Percentiles rank a stretch among this genome's conserved stretches.
Evolutionary conservation across 1,284 basidiomycete species (phyloP).

Genomic region (Amylostereum areolatum): DNA sequence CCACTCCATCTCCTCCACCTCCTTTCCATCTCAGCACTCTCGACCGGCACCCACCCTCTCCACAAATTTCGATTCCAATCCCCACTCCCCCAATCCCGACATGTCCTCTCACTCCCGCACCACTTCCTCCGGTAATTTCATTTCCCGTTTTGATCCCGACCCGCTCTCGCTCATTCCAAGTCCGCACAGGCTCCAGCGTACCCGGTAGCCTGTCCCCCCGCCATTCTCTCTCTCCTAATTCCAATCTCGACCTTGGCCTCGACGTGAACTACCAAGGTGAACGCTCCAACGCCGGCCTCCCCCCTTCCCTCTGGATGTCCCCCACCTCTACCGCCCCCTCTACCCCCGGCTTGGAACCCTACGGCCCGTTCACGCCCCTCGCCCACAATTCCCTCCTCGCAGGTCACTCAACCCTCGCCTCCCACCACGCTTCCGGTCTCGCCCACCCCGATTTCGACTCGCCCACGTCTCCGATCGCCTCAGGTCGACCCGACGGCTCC

Average conservation of each 20-base stretch:
- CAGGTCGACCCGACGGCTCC: constrained; percentile 7
- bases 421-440: constrained; percentile 19
- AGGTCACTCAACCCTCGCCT: constrained; percentile 18
- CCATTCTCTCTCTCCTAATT: not conserved
- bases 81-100: not conserved
- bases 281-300: constrained; percentile 49
- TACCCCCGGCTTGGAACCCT: constrained; percentile 31
- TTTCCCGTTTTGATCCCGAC: not conserved
- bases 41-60: not conserved
- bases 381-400: constrained; percentile 13
- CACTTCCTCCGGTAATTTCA: not conserved
- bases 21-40: not conserved
- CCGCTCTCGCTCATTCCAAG: too few species aligned
- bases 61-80: not conserved
- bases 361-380: constrained; percentile 24
- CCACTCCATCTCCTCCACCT: not conserved
- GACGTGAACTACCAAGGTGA: constrained; percentile 30
- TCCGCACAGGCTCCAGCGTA: too few species aligned
- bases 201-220: too few species aligned
- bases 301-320: constrained; percentile 80
- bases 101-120: not conserved
- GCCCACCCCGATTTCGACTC: constrained; percentile 7
- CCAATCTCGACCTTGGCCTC: constrained; percentile 16
- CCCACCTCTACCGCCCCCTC: constrained; percentile 45
- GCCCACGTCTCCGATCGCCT: constrained; percentile 5